Conservation (phyloP, 176 grass and related monocot species). For the Cocos nucifera region DNA sequence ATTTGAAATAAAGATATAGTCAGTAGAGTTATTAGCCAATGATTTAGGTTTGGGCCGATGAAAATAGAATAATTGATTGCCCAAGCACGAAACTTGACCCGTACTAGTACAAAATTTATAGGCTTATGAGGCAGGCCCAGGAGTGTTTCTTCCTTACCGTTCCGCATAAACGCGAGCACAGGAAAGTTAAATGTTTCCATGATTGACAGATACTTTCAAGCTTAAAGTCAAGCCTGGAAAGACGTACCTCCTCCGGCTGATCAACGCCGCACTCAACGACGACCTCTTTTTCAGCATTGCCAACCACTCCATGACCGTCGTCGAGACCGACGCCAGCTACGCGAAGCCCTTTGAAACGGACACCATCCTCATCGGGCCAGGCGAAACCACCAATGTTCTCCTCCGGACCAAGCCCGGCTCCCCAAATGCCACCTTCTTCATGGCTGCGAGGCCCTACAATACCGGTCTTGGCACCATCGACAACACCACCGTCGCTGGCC, state of each 20-base stretch:
- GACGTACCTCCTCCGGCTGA: constrained; percentile 69
- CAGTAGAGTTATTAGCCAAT: no score
- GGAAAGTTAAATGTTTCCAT: neutral
- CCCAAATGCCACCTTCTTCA: constrained; percentile 34
- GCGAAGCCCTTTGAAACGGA: constrained; percentile 41
- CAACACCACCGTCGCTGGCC: constrained; percentile 51
- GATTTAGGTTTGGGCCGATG: no score
- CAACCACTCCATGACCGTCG: constrained; percentile 65
- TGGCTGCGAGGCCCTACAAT: constrained; percentile 53
- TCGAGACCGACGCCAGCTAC: constrained; percentile 66
- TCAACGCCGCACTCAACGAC: constrained; percentile 75
- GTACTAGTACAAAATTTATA: no score
- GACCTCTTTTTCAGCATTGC: constrained; percentile 85
- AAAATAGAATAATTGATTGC: no score
- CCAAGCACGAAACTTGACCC: no score
- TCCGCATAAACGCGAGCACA: no score
- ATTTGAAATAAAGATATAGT: no score
- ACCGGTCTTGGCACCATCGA: constrained; percentile 51
- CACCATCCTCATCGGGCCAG: constrained; percentile 55
- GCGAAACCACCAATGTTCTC: constrained; percentile 73
- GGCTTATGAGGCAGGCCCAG: no score
- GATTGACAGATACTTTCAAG: constrained; percentile 48
- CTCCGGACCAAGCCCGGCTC: constrained; percentile 21
- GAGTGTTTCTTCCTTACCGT: no score
- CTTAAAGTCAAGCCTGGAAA: constrained; percentile 44